A percentile compares a stretch with the other conserved stretches of the same genome.
These are phyloP conservation scores for Fusarium abutilonis DNA, from an alignment of 2,329 filamentous ascomycete genomes.

Conservation along the genomic window DNA sequence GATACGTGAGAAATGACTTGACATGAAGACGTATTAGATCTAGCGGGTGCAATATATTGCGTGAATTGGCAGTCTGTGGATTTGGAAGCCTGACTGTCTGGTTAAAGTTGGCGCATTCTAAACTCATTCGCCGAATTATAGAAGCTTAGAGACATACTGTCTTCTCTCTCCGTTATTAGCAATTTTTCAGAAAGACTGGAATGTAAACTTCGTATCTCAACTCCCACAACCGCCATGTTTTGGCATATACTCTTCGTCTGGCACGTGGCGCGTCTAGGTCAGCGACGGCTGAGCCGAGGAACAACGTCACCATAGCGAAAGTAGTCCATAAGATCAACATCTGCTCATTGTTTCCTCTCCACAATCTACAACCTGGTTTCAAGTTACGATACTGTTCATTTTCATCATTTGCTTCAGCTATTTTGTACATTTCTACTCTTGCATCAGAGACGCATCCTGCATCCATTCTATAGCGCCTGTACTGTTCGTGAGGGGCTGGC, in stretches of 20 bases:
- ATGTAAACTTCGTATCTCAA: constrained; percentile 13
- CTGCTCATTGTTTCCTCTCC: constrained; percentile 8
- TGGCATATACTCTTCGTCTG: not conserved
- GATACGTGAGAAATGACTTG: constrained; percentile 16
- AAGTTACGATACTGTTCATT: not conserved
- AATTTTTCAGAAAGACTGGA: constrained; percentile 1
- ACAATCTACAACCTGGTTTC: constrained; percentile 5
- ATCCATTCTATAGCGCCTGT: not conserved
- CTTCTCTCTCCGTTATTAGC: not conserved
- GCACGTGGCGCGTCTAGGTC: constrained; percentile 19
- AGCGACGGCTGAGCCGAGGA: constrained; percentile 13
- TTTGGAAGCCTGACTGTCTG: not conserved
- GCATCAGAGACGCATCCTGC: too few relatives aligned
- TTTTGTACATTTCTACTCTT: not conserved
- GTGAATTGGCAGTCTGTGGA: constrained; percentile 2
- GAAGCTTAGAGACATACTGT: not conserved
- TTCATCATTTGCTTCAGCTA: not conserved
- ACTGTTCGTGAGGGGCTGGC: constrained; percentile 9
- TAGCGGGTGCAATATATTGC: constrained; percentile 13
- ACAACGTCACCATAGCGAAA: constrained; percentile 15
- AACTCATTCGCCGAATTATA: not conserved
- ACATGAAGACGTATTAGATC: constrained; percentile 15
- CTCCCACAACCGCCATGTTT: constrained; percentile 10
- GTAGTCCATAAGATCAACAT: constrained; percentile 5
- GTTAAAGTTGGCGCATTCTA: not conserved